Conservation (phyloP, 352 stramenopile genomes). For the Phytophthora palmivora region DNA sequence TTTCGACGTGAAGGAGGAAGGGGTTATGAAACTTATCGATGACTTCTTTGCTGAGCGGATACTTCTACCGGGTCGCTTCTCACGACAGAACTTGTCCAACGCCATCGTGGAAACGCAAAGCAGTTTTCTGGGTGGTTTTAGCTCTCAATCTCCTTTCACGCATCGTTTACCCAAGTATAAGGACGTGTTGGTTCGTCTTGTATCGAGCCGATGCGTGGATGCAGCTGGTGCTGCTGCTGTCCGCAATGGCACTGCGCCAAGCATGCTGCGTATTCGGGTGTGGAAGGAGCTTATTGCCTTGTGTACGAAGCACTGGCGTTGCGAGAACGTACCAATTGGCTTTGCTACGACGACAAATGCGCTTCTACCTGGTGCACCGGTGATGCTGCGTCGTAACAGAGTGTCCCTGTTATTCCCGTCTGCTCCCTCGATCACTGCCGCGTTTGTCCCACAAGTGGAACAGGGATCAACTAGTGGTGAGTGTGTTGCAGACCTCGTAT, state of each 20-base stretch:
- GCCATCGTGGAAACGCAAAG: slow-evolving; percentile 55
- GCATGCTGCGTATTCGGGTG: slow-evolving; percentile 52
- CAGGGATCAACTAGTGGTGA: slow-evolving; percentile 36
- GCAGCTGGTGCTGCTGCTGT: slow-evolving; percentile 15
- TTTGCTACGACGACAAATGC: slow-evolving; percentile 58
- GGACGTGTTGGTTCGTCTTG: slow-evolving; percentile 60
- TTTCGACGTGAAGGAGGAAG: slow-evolving; percentile 61
- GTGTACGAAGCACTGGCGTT: slow-evolving; percentile 77
- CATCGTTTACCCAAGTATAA: slow-evolving; percentile 71
- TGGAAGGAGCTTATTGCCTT: slow-evolving; percentile 75
- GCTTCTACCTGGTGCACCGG: slow-evolving; percentile 58
- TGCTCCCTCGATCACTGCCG: slow-evolving; percentile 52
- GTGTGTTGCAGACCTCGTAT: slow-evolving; percentile 54
- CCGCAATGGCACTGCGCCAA: slow-evolving; percentile 33
- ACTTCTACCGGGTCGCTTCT: slow-evolving; percentile 71
- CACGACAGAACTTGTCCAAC: slow-evolving; percentile 68
- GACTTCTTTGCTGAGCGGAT: slow-evolving; percentile 69
- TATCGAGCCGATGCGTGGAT: slow-evolving; percentile 49
- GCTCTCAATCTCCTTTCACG: slow-evolving; percentile 32
- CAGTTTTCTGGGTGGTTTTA: slow-evolving; percentile 37
- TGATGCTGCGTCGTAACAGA: slow-evolving; percentile 74
- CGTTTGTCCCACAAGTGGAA: slow-evolving; percentile 48
- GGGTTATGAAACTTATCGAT: slow-evolving; percentile 49
- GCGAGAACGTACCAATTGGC: slow-evolving; percentile 72
- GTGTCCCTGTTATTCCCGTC: slow-evolving; percentile 73